A percentile compares a stretch with the other conserved stretches of the same genome.
These are phyloP conservation scores for Petunia hybrid DNA, from an alignment of 305 asterid species.

Conservation along the genomic window DNA sequence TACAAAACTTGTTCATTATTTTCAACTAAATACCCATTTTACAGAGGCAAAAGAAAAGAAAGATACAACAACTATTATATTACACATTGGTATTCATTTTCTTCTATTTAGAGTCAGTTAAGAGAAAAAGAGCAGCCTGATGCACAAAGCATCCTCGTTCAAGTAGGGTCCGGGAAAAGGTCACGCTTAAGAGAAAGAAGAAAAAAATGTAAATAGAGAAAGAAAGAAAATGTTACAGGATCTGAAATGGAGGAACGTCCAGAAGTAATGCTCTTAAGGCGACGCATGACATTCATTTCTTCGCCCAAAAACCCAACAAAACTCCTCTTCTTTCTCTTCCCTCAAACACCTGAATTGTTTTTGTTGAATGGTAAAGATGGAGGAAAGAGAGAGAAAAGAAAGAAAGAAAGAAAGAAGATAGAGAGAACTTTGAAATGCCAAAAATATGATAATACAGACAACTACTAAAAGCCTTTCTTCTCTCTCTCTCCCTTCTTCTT, in stretches of 20 bases:
- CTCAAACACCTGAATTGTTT: constrained; percentile 25
- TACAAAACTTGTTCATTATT: neutral
- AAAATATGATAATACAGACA: constrained; percentile 6
- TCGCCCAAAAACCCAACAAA: constrained; percentile 27
- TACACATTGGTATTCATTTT: no score
- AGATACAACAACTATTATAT: neutral
- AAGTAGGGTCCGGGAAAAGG: no score
- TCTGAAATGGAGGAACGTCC: constrained; percentile 96
- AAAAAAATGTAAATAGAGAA: neutral
- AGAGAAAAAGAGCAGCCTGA: neutral
- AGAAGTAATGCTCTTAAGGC: constrained; percentile 99
- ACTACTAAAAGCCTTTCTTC: constrained; percentile 31
- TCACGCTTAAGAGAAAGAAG: neutral
- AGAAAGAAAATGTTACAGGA: constrained; percentile 67
- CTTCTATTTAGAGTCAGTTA: neutral
- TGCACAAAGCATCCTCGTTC: no score
- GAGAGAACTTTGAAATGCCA: constrained; percentile 11
- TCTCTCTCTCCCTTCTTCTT: constrained; percentile 37
- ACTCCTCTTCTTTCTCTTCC: constrained; percentile 35
- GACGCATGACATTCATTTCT: constrained; percentile 95
- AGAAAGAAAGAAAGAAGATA: constrained; percentile 23
- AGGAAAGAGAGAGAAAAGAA: constrained; percentile 31
- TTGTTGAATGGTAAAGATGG: constrained; percentile 22
- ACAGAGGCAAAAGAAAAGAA: neutral
- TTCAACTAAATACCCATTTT: neutral